phyloP scores from a whole-genome alignment of 495 filamentous ascomycete species.

The Oleoguttula mirabilis region DNA sequence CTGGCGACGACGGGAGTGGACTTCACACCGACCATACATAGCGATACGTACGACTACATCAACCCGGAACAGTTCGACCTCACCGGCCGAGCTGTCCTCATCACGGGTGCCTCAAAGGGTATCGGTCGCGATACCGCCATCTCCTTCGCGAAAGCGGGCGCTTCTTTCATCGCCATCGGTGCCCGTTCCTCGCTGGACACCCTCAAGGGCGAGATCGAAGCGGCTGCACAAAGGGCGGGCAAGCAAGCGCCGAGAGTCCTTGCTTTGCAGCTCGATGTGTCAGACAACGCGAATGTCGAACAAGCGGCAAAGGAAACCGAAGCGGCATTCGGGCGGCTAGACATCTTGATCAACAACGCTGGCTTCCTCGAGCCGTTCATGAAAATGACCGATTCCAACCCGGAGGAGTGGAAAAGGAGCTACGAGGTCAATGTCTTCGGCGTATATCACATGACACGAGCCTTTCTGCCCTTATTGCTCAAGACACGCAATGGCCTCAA shows the following conservation, averaged over 20 bases:
- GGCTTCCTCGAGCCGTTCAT: slow-evolving; percentile 31
- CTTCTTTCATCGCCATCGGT: slow-evolving; percentile 22
- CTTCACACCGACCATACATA: neutral
- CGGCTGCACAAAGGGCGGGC: slow-evolving; percentile 29
- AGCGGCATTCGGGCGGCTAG: slow-evolving; percentile 29
- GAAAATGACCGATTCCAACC: slow-evolving; percentile 34
- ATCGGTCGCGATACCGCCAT: slow-evolving; percentile 23
- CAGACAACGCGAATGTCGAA: slow-evolving; percentile 29
- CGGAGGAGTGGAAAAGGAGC: slow-evolving; percentile 35
- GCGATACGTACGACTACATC: slow-evolving; percentile 25
- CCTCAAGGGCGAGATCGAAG: slow-evolving; percentile 28
- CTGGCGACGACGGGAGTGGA: neutral
- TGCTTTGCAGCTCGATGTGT: slow-evolving; percentile 35
- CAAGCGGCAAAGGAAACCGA: slow-evolving; percentile 25
- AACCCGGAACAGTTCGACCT: slow-evolving; percentile 16
- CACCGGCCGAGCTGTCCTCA: slow-evolving; percentile 19
- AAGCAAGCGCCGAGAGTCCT: slow-evolving; percentile 31
- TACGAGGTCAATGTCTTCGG: slow-evolving; percentile 40
- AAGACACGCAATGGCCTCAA: too few species aligned
- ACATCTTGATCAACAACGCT: slow-evolving; percentile 47
- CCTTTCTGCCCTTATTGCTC: too few species aligned
- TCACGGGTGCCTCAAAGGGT: slow-evolving; percentile 26
- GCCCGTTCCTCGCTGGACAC: slow-evolving; percentile 35
- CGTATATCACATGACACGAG: slow-evolving; percentile 32
- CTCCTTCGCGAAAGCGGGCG: slow-evolving; percentile 22